Evolutionary conservation across 2,329 filamentous ascomycete species (phyloP).

Genomic region (Geosmithia putterillii): DNA sequence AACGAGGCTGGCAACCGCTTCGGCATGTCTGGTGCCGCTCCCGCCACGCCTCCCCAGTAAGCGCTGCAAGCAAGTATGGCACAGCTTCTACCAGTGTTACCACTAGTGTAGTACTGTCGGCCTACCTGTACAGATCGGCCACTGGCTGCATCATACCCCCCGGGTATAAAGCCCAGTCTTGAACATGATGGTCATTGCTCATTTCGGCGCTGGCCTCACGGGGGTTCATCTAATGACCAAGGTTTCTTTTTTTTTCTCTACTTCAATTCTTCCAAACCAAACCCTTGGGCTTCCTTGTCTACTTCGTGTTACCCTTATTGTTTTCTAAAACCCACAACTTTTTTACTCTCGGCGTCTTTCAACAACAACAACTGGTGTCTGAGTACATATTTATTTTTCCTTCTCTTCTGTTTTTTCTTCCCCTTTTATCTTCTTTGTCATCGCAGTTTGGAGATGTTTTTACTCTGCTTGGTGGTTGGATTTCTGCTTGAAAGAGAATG

Average conservation of each 20-base stretch:
- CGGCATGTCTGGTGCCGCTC: slow-evolving; percentile 16
- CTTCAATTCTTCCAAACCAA: slow-evolving; percentile 7
- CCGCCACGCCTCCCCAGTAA: neutral
- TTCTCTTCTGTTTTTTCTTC: slow-evolving; percentile 8
- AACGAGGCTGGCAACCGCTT: slow-evolving; percentile 36
- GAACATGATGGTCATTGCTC: too few relatives aligned
- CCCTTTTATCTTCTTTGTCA: neutral
- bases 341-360: neutral
- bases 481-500: too few relatives aligned
- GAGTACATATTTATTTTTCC: slow-evolving; percentile 8
- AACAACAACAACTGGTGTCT: slow-evolving; percentile 6
- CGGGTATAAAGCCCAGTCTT: too few relatives aligned
- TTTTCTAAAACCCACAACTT: too few relatives aligned
- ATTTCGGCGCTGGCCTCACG: too few relatives aligned
- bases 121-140: too few relatives aligned
- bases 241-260: slow-evolving; percentile 2
- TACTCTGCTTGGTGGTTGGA: slow-evolving; percentile 13
- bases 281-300: too few relatives aligned
- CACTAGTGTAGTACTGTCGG: too few relatives aligned
- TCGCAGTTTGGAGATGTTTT: slow-evolving; percentile 15
- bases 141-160: too few relatives aligned
- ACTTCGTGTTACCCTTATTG: neutral
- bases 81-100: too few relatives aligned
- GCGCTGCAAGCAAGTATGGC: too few relatives aligned
- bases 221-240: neutral